Evolutionary conservation across 1,284 basidiomycete species (phyloP), one percentile per base, ranked within the genome.

Genomic region (Ganoderma lingzhi): DNA sequence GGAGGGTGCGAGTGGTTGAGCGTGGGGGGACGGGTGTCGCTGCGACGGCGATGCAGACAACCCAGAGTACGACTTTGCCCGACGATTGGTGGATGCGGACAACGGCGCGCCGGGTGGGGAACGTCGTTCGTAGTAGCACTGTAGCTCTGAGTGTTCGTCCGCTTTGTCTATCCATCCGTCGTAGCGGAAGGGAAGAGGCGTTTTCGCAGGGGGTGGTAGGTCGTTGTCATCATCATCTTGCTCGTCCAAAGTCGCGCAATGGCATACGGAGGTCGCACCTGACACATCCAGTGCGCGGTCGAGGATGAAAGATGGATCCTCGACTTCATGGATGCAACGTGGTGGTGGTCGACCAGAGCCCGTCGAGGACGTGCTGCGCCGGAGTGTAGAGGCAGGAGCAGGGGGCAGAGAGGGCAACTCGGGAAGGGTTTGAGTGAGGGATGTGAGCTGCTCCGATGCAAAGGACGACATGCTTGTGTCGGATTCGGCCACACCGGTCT

Each of bases 101-200:
- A 45, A 37, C 37, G 35, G 51, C 6, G 48, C 32, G 56, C 45
- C 65, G 56, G 73, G 70, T 2, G 79, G 74, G 64, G 64, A 63
- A 12, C 68, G 66, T 15, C 70, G 70, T 4, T 63, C 56, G 17
- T 87, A 84, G 71, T 88, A 89, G 0, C 81, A 82, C 23, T 82
- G 77, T 12, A 90, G 71, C 72, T 90, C 88, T 10, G 78, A 75
- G 3, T 84, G 82, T 68, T 85, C 80, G 71, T 90, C 86, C 10
- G 87, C 86, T 6, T 80, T 78, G 35, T 83, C 79, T 58, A 91
- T 90, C 78, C 82, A 87, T 0, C 89, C 90, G 1, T 80, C 75
- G 67, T 86, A 83, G 23, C 88, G 85, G 19, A 90, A 82, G 4
- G 84, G 72, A 30, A 67, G 35, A 10, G 67, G 64, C 5, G 42